These are phyloP conservation scores for Juncus effusus DNA, from an alignment of 176 grass and related monocot species.

Conservation along the genomic window DNA sequence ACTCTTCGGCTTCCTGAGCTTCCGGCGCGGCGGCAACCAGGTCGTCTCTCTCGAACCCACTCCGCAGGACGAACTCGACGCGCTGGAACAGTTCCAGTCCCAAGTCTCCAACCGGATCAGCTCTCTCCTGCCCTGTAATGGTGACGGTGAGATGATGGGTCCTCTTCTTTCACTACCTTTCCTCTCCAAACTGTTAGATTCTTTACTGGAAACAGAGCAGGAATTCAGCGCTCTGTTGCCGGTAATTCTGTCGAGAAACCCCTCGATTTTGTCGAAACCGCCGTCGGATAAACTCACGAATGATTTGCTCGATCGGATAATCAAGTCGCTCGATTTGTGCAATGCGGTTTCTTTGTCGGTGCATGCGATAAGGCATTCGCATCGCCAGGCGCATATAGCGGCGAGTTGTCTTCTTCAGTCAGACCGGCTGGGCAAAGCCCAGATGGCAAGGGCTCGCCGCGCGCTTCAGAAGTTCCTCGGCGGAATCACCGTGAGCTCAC, in stretches of 20 bases:
- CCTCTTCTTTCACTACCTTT: conserved; percentile 49
- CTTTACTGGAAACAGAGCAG: conserved; percentile 47
- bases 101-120: conserved; percentile 60
- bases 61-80: conserved; percentile 54
- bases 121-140: conserved; percentile 23
- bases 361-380: conserved; percentile 55
- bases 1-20: conserved; percentile 62
- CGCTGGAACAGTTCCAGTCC: conserved; percentile 55
- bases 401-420: conserved; percentile 49
- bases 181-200: conserved; percentile 79
- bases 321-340: conserved; percentile 82
- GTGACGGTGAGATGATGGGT: background rate
- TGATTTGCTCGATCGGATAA: conserved; percentile 70
- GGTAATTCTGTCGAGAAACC: conserved; percentile 23
- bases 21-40: conserved; percentile 58
- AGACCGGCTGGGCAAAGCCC: conserved; percentile 29
- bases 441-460: conserved; percentile 63
- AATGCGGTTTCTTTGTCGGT: conserved; percentile 69
- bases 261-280: conserved; percentile 31
- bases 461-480: conserved; percentile 52
- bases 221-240: conserved; percentile 52
- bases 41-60: conserved; percentile 68
- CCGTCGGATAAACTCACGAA: conserved; percentile 58
- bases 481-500: too few relatives aligned
- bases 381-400: conserved; percentile 60